Base-by-base conservation (phyloP, 2,329 filamentous ascomycete species). In the Curvularia eragrostidis region DNA sequence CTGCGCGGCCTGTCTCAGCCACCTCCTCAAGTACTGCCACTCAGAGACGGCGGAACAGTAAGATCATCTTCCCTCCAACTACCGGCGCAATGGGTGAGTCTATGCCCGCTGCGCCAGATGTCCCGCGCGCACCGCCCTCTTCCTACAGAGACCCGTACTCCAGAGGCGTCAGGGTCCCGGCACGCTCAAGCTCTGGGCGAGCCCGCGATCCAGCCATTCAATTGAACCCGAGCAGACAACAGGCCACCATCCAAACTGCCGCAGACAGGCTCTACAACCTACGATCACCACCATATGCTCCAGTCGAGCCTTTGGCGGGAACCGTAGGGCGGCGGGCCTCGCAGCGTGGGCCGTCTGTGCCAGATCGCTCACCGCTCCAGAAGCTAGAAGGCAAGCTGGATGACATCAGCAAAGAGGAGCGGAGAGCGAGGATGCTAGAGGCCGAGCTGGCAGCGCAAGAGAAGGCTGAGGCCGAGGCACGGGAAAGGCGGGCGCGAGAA, bases 361-460 rank as follows among this genome's bases (percentile, higher is more conserved):
- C 89, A 56, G 90, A 96, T 74, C 87, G 91, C 69, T 98, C 94
- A 62, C 95, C 96, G 51, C 84, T 99, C 51, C 94, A 99, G 77
- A 95, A 89, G 80, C 85, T 99, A 66, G 94, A 99, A 81, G 87
- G 91, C 71, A 95, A 91, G 69, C 84, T 98, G 71, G 90, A 90
- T 76, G 93, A 91, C 78, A 94, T 97, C 77, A 97, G 91, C 75
- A 98, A 97, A 76, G 93, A 97, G 78, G 93, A 97, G 78, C 96
- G 96, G 77, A 86, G 94, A 63, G 92, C 93, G 8, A 85, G 91
- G 46, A 87, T 94, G 4, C 86, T 93, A 73, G 90, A 94, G 68
- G 92, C 92, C 5, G 94, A 97, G 75, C 83, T 87, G 65, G 85
- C 86, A 42, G 85, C 89, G 18, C 85, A 88, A 66, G 88, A 94